Base-by-base conservation (phyloP, 2,329 filamentous ascomycete genomes). In the Aspergillus brasiliensis region DNA sequence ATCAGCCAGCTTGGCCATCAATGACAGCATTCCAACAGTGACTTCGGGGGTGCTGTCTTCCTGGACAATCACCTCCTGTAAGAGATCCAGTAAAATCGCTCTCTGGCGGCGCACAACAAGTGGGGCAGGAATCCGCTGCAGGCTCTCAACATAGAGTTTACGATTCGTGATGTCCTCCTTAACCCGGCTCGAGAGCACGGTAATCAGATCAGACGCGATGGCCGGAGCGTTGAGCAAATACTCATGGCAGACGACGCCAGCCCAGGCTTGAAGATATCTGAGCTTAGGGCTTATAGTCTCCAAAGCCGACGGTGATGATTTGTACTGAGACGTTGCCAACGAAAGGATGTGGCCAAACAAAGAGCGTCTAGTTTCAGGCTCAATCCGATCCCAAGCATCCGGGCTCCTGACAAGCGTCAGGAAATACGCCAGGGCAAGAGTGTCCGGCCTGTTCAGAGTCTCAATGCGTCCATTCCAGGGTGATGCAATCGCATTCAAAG, bases 1-100 rank as follows among this genome's bases (percentile, higher is more conserved):
- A n/a, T 73, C 71, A 5, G 75, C 71, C 48, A 78, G 56, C 34
- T 73, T 77, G 0, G 75, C 74, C 73, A 79, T 76, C 61, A 79
- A 65, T 4, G 75, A 73, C 46, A 78, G 53, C 3, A 76, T 63
- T 3, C 74, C 72, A 17, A 76, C 62, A 8, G 69, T 69, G 8
- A 71, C 57, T 28, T 73, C 70, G 1, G 68, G 56, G 17, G 63
- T 52, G 57, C 58, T 68, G 51, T 69, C 66, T 57, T 73, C 62
- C 37, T 69, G 63, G n/a, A 74, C 51, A 13, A 78, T 31, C 51
- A 73, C 66, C 38, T 71, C 62, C 44, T 76, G 72, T 13, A 78
- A 59, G 19, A 72, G 62, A 55, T 79, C 75, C 37, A 78, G 51
- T 15, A 77, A 57, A 7, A 62, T 57, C 3, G 69, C 73, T 56